phyloP scores from a whole-genome alignment of 106 monocot genomes.

The Allium cepa region DNA sequence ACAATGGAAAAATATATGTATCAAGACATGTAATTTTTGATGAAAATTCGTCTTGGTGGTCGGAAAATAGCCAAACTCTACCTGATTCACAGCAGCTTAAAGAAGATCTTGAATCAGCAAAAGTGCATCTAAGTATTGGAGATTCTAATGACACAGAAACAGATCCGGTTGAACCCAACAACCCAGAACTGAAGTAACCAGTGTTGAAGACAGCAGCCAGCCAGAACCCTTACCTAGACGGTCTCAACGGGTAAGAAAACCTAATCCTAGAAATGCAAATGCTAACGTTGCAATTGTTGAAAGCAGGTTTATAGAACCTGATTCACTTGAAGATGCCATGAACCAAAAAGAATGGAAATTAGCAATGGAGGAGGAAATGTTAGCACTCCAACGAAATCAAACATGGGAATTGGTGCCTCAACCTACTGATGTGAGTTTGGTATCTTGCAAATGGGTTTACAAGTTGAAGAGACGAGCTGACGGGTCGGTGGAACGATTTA shows the following conservation, averaged over 20 bases:
- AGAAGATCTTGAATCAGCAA: not conserved
- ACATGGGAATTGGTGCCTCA: not conserved
- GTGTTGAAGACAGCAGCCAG: not conserved
- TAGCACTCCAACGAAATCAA: not conserved
- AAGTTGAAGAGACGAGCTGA: not conserved
- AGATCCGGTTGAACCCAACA: not conserved
- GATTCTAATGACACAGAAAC: not conserved
- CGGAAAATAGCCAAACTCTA: not conserved
- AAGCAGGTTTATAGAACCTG: not conserved
- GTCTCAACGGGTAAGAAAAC: not conserved
- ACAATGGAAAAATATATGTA: not conserved
- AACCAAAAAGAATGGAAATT: not conserved
- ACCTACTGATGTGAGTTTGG: not conserved
- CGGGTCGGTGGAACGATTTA: not conserved
- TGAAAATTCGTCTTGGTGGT: conserved; percentile 7
- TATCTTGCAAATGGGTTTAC: not conserved
- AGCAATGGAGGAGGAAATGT: conserved; percentile 7
- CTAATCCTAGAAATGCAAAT: not conserved
- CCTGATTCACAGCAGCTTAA: not conserved
- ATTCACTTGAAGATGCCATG: not conserved
- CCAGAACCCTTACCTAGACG: not conserved
- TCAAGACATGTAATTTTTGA: conserved; percentile 3
- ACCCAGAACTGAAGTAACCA: too few species aligned
- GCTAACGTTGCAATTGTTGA: not conserved
- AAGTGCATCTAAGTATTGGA: not conserved